phyloP scores from a whole-genome alignment of 2,329 filamentous ascomycete genomes.

The Ophiostoma australiae region DNA sequence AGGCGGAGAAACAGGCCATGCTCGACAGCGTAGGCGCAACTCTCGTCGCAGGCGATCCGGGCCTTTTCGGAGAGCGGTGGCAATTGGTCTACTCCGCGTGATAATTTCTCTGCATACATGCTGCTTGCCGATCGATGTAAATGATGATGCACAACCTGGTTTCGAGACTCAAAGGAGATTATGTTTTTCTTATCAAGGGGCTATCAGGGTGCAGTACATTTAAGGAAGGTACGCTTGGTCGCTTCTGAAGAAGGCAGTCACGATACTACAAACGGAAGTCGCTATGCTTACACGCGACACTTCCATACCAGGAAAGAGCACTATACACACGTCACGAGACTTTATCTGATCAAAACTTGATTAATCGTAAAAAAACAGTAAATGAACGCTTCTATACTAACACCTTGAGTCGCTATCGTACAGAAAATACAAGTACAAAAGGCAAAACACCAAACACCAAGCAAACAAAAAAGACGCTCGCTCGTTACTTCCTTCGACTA shows the following conservation, averaged over 20 bases:
- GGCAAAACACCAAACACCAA: neutral
- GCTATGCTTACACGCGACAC: neutral
- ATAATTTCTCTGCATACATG: neutral
- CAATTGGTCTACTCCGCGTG: neutral
- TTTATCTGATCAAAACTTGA: neutral
- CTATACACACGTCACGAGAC: neutral
- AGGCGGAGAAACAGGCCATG: slow-evolving; percentile 21
- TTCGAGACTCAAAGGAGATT: neutral
- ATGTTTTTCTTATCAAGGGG: neutral
- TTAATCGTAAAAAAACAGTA: neutral
- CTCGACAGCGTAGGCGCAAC: slow-evolving; percentile 18
- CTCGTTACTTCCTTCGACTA: neutral
- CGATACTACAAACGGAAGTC: neutral
- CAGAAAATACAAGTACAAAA: neutral
- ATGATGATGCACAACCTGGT: neutral
- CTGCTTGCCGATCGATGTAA: neutral
- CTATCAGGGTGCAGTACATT: too few species aligned
- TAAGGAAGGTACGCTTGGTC: neutral
- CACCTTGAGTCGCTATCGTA: neutral
- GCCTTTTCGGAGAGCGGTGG: slow-evolving; percentile 2
- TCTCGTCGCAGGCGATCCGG: slow-evolving; percentile 2
- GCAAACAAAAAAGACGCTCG: neutral
- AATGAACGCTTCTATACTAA: neutral
- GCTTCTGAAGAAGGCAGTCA: neutral
- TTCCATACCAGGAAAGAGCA: neutral